A percentile compares a stretch with the other conserved stretches of the same genome.
Evolutionary conservation across 805 yeast genomes (phyloP).

Genomic region (Saccharomycopsis javanensis): DNA sequence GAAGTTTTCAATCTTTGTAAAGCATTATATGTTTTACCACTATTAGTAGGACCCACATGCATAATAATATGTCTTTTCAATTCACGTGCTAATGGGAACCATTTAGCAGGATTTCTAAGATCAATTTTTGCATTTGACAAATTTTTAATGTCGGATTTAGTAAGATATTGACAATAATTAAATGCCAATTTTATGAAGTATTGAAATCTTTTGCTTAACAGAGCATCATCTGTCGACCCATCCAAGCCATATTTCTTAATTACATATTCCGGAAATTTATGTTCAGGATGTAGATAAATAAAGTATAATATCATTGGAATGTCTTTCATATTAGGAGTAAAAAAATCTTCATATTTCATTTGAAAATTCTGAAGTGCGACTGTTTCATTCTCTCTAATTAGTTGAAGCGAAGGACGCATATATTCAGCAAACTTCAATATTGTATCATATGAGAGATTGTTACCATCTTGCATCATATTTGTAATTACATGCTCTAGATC

Average conservation of each 20-base stretch:
- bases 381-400: not conserved
- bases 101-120: constrained; percentile 52
- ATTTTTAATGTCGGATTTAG: not conserved
- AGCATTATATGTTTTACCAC: constrained; percentile 89
- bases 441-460: not conserved
- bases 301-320: not conserved
- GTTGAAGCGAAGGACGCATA: not conserved
- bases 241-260: not conserved
- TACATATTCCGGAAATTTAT: not conserved
- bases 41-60: constrained; percentile 97
- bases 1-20: constrained; percentile 55
- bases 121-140: constrained; percentile 26
- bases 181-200: not conserved
- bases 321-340: constrained; percentile 1
- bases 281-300: not conserved
- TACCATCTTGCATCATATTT: not conserved
- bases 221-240: not conserved
- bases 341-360: not conserved
- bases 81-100: constrained; percentile 81
- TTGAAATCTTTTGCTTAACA: not conserved
- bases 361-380: not conserved
- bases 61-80: constrained; percentile 70
- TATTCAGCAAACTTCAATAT: not conserved
- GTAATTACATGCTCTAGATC: not conserved
- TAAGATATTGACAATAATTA: not conserved